These are phyloP conservation scores for Boletus semigastroideus DNA, from an alignment of 1,284 basidiomycete species.

Conservation along the genomic window DNA sequence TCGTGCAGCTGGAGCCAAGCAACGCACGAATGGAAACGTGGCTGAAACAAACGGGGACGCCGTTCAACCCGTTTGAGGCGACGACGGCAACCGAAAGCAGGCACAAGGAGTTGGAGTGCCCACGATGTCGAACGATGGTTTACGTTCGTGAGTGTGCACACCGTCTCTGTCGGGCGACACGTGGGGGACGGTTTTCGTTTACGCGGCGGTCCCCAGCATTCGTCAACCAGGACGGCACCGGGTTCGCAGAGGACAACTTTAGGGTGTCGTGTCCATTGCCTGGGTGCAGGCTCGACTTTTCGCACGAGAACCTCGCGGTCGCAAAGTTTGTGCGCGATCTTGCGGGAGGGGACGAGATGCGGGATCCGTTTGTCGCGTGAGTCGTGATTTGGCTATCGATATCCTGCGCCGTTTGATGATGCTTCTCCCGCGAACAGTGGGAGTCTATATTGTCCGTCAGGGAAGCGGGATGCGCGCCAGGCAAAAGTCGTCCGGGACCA, in stretches of 20 bases:
- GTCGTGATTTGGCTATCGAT: slow-evolving; percentile 3
- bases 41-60: slow-evolving; percentile 30
- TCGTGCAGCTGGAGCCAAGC: slow-evolving; percentile 21
- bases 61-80: slow-evolving; percentile 39
- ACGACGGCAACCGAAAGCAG: slow-evolving; percentile 18
- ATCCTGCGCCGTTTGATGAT: neutral
- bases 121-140: slow-evolving; percentile 32
- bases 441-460: slow-evolving; percentile 29
- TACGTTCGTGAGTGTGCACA: slow-evolving; percentile 34
- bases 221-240: slow-evolving; percentile 29
- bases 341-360: slow-evolving; percentile 15
- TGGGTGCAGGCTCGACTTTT: slow-evolving; percentile 34
- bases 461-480: slow-evolving; percentile 22
- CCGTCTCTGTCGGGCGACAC: neutral
- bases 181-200: neutral
- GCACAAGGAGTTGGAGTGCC: slow-evolving; percentile 33
- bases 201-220: slow-evolving; percentile 27
- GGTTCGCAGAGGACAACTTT: slow-evolving; percentile 37
- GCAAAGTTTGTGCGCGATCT: slow-evolving; percentile 38
- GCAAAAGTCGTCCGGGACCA: slow-evolving; percentile 28
- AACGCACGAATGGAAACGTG: slow-evolving; percentile 25
- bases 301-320: slow-evolving; percentile 33
- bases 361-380: slow-evolving; percentile 22
- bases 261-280: slow-evolving; percentile 26
- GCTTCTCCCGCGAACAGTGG: slow-evolving; percentile 22